phyloP scores from a whole-genome alignment of 257 asterid species.

The Solanum pinnatisectum region DNA sequence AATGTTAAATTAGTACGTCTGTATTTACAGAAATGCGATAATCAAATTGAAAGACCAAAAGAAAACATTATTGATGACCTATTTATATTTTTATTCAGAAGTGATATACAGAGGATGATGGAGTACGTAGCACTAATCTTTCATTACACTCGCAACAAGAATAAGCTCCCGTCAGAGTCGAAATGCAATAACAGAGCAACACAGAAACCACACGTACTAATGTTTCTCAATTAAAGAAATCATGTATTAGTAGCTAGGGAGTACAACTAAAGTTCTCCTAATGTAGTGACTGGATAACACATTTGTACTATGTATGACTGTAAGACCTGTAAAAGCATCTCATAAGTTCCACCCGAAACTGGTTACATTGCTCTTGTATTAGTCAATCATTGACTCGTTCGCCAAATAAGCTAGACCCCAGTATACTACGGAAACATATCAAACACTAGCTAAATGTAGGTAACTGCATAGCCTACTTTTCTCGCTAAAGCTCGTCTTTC shows the following conservation, averaged over 20 bases:
- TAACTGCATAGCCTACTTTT: background rate
- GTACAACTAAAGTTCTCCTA: background rate
- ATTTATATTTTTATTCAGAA: background rate
- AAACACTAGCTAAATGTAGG: background rate
- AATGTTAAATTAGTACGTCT: background rate
- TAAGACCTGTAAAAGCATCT: background rate
- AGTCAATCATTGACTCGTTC: background rate
- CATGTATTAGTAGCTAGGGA: background rate
- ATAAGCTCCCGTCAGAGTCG: background rate
- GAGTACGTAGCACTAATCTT: background rate
- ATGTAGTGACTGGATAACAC: background rate
- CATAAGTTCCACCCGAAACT: background rate
- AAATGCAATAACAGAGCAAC: background rate
- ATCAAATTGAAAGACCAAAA: background rate
- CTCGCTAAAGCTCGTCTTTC: conserved; percentile 69
- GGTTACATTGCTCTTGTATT: background rate
- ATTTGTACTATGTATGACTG: background rate
- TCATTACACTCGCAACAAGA: background rate
- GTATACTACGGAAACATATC: background rate
- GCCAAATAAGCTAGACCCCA: background rate
- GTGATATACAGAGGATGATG: background rate
- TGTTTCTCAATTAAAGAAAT: background rate
- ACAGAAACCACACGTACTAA: background rate
- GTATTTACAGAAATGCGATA: background rate
- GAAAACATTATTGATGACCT: background rate